These are phyloP conservation scores for Lathyrus oleraceus DNA, from an alignment of 306 rosid species.

Conservation along the genomic window DNA sequence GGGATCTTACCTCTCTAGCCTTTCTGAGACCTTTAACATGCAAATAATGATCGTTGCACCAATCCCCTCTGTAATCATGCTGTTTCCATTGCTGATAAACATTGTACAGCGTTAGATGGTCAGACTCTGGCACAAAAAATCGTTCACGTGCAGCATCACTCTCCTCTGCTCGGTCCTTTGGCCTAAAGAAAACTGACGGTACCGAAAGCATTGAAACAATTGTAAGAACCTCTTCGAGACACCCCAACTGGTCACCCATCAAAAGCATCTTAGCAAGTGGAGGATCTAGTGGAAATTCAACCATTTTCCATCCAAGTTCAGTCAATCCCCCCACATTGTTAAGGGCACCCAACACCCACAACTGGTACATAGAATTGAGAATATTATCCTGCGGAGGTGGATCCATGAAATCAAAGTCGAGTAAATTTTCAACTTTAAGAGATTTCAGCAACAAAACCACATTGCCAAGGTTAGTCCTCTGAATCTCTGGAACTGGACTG, in stretches of 20 bases:
- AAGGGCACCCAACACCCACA: slow-evolving; percentile 98
- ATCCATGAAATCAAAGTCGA: slow-evolving; percentile 98
- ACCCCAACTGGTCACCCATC: slow-evolving; percentile 80
- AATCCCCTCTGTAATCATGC: slow-evolving; percentile 91
- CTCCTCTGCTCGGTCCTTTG: slow-evolving; percentile 94
- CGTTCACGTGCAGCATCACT: slow-evolving; percentile 97
- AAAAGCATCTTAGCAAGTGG: slow-evolving; percentile 97
- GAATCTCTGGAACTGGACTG: slow-evolving; percentile 98
- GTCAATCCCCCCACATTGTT: slow-evolving; percentile 91
- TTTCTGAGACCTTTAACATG: slow-evolving; percentile 91
- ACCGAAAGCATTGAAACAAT: slow-evolving; percentile 98
- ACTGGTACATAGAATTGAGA: slow-evolving; percentile 96
- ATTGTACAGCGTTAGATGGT: slow-evolving; percentile 84
- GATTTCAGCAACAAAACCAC: slow-evolving; percentile 92
- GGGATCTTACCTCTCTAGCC: slow-evolving; percentile 97
- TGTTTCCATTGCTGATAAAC: slow-evolving; percentile 99
- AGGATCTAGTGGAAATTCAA: slow-evolving; percentile 95
- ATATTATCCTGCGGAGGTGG: slow-evolving; percentile 99
- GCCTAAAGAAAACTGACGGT: slow-evolving; percentile 95
- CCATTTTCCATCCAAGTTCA: slow-evolving; percentile 98
- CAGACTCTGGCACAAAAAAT: slow-evolving; percentile 90
- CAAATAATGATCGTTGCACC: slow-evolving; percentile 93
- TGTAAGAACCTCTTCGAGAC: slow-evolving; percentile 87
- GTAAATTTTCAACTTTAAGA: slow-evolving; percentile 89
- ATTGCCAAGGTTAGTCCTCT: slow-evolving; percentile 94